phyloP scores from a whole-genome alignment of 257 asterid species.

The Ballota nigra region DNA sequence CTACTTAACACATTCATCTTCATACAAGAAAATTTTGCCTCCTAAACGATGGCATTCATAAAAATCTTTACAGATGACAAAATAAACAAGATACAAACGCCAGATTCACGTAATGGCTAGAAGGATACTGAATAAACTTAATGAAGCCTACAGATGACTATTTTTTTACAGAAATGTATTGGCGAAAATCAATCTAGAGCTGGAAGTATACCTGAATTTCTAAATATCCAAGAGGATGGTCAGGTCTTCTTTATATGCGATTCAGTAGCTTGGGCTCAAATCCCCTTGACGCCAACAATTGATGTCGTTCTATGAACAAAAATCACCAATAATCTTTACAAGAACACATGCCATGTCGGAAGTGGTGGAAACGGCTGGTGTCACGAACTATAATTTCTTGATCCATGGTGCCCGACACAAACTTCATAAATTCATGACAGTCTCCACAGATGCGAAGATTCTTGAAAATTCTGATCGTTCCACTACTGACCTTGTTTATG shows the following conservation, averaged over 20 bases:
- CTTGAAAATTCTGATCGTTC: constrained; percentile 67
- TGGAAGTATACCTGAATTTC: constrained; percentile 11
- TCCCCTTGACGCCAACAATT: neutral
- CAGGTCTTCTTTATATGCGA: constrained; percentile 5
- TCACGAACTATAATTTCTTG: constrained; percentile 72
- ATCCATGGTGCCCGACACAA: constrained; percentile 43
- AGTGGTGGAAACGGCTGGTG: constrained; percentile 64
- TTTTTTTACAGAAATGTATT: neutral
- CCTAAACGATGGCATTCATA: neutral
- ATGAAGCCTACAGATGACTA: neutral
- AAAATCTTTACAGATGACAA: neutral
- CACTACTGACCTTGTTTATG: constrained; percentile 35
- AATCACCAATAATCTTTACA: constrained; percentile 81
- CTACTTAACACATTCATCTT: neutral
- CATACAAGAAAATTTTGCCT: neutral
- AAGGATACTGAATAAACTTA: neutral
- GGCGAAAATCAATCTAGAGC: neutral
- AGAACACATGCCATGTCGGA: constrained; percentile 58
- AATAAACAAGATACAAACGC: neutral
- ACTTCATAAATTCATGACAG: constrained; percentile 86
- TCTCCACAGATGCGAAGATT: constrained; percentile 86
- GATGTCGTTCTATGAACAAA: constrained; percentile 5
- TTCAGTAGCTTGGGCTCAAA: constrained; percentile 4
- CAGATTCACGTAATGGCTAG: neutral
- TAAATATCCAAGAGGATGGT: neutral